Percentiles rank a stretch among this genome's conserved stretches.
These are phyloP conservation scores for Paspalum notatum DNA, from an alignment of 176 grass and related monocot species.

Conservation along the genomic window DNA sequence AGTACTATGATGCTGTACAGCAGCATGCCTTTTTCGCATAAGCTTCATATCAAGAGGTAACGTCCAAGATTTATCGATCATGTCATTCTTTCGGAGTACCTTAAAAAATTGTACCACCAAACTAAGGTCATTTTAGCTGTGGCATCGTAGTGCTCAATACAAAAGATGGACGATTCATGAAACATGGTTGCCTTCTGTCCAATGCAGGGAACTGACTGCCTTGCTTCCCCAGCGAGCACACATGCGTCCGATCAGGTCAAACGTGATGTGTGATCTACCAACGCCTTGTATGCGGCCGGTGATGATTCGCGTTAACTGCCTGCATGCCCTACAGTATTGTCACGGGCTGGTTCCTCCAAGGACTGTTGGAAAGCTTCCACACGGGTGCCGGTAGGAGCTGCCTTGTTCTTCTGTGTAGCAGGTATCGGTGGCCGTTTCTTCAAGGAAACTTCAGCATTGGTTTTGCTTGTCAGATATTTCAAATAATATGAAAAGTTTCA, in stretches of 20 bases:
- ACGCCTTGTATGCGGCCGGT: slow-evolving; percentile 27
- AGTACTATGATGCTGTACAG: slow-evolving; percentile 29
- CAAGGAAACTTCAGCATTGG: slow-evolving; percentile 21
- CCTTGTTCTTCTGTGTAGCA: slow-evolving; percentile 33
- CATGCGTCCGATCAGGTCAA: slow-evolving; percentile 38
- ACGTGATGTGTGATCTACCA: slow-evolving; percentile 40
- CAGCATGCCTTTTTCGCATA: background rate
- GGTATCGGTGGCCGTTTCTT: slow-evolving; percentile 44
- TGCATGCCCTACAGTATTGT: slow-evolving; percentile 28
- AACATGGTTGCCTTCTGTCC: slow-evolving; percentile 26
- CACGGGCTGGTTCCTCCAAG: slow-evolving; percentile 32
- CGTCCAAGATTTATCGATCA: slow-evolving; percentile 6
- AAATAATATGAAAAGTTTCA: background rate
- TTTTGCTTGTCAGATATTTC: slow-evolving; percentile 14
- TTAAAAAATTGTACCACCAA: slow-evolving; percentile 20
- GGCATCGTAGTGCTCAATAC: background rate
- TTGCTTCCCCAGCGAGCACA: slow-evolving; percentile 23
- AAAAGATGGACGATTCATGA: slow-evolving; percentile 5
- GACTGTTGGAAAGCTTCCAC: slow-evolving; percentile 28
- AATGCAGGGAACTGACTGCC: background rate
- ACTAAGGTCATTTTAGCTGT: slow-evolving; percentile 5
- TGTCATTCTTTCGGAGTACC: background rate
- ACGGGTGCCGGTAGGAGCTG: background rate
- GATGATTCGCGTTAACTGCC: slow-evolving; percentile 47
- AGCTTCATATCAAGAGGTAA: slow-evolving; percentile 10